phyloP scores from a whole-genome alignment of 306 rosid species.

The Coriaria nepalensis region DNA sequence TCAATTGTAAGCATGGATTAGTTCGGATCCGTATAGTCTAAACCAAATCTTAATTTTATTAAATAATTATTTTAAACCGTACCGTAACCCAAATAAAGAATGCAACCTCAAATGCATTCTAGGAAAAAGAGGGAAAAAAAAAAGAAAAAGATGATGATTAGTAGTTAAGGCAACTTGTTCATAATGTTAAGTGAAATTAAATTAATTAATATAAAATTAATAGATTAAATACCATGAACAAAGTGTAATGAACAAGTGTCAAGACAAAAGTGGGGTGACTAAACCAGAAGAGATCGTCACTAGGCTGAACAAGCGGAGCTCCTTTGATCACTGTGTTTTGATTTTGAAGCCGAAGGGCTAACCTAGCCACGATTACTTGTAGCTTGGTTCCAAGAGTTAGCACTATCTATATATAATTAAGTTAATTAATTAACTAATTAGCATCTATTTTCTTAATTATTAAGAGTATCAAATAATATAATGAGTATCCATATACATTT shows the following conservation, averaged over 20 bases:
- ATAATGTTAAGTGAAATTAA: too few relatives aligned
- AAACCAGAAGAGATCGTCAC: conserved; percentile 49
- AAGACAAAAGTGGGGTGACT: conserved; percentile 33
- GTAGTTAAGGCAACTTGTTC: too few relatives aligned
- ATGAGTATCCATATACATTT: too few relatives aligned
- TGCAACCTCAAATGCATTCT: conserved; percentile 49
- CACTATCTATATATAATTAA: conserved; percentile 31
- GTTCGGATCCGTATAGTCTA: too few relatives aligned
- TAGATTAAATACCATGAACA: conserved; percentile 32
- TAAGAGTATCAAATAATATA: too few relatives aligned
- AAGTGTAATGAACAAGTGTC: conserved; percentile 32
- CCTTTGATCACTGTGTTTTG: conserved; percentile 28
- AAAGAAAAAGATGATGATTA: too few relatives aligned
- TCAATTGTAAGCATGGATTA: too few relatives aligned
- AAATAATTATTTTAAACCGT: neutral
- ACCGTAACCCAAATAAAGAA: conserved; percentile 61
- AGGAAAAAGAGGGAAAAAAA: neutral
- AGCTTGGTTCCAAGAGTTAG: conserved; percentile 40
- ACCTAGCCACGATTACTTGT: conserved; percentile 36
- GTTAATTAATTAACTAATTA: too few relatives aligned
- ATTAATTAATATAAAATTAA: neutral
- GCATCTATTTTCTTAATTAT: too few relatives aligned
- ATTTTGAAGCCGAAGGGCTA: conserved; percentile 30
- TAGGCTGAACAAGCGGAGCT: conserved; percentile 42
- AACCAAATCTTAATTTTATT: too few relatives aligned